Conservation (phyloP, 2,329 filamentous ascomycete species). For the Neopestalotiopsis rosae region DNA sequence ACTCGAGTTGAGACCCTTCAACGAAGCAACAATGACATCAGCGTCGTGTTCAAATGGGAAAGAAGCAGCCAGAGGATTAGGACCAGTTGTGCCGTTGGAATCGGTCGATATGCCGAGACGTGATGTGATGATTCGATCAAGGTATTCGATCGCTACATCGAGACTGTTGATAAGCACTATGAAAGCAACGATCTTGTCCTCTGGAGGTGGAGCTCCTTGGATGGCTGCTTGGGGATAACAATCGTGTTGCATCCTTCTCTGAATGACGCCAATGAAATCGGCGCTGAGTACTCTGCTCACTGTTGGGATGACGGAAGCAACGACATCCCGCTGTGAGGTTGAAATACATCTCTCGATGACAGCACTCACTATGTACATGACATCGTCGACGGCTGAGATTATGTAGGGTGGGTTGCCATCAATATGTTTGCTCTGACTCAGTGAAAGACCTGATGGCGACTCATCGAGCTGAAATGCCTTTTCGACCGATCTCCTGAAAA, state of each 20-base stretch:
- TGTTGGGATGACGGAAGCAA: constrained; percentile 78
- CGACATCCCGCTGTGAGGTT: constrained; percentile 81
- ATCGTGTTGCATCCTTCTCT: constrained; percentile 97
- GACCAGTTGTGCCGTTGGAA: constrained; percentile 39
- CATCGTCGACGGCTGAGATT: constrained; percentile 93
- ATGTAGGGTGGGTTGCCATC: constrained; percentile 86
- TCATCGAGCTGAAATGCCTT: constrained; percentile 98
- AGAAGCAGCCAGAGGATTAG: constrained; percentile 60
- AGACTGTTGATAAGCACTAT: constrained; percentile 95
- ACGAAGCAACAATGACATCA: constrained; percentile 67
- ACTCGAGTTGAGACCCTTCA: constrained; percentile 71
- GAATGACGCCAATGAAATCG: constrained; percentile 96
- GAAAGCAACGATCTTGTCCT: constrained; percentile 87
- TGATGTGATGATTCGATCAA: constrained; percentile 80
- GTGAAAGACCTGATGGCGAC: constrained; percentile 76
- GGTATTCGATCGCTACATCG: constrained; percentile 89
- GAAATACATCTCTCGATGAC: constrained; percentile 86
- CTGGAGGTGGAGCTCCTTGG: constrained; percentile 82
- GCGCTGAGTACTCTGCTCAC: constrained; percentile 80
- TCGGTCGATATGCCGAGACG: constrained; percentile 58
- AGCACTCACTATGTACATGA: constrained; percentile 98
- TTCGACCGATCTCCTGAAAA: constrained; percentile 94
- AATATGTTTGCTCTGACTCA: constrained; percentile 75
- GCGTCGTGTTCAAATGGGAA: constrained; percentile 86
- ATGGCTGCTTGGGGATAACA: constrained; percentile 83